phyloP scores from a whole-genome alignment of 345 rosid species.

The Salix arbutifolia region DNA sequence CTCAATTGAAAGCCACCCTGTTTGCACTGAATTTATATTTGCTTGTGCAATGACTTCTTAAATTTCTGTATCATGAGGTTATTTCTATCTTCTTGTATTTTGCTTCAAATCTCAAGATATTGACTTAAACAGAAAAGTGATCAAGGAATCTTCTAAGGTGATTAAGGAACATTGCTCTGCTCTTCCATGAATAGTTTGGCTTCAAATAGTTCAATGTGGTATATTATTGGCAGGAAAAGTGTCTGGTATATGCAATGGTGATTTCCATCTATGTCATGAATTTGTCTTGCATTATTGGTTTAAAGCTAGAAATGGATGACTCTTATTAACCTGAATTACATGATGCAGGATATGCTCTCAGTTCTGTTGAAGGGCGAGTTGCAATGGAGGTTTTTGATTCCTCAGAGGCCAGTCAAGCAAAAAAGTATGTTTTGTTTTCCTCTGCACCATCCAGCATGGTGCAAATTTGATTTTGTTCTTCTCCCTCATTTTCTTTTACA shows the following conservation, averaged over 20 bases:
- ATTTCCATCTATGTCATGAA: neutral
- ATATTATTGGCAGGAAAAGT: neutral
- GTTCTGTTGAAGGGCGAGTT: slow-evolving; percentile 94
- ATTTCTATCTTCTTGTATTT: neutral
- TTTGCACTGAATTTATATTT: neutral
- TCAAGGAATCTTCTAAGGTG: neutral
- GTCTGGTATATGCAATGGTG: neutral
- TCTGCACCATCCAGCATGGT: neutral
- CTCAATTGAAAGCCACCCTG: neutral
- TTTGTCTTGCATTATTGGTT: neutral
- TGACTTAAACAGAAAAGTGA: neutral
- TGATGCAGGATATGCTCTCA: slow-evolving; percentile 91
- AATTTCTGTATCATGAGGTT: neutral
- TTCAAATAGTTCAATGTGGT: neutral
- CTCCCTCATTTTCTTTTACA: neutral
- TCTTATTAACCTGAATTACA: slow-evolving; percentile 11
- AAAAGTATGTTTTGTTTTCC: slow-evolving; percentile 51
- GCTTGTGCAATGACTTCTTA: neutral
- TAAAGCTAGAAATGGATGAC: neutral
- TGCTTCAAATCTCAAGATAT: neutral
- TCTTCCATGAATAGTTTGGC: neutral
- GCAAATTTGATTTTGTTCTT: neutral
- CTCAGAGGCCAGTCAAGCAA: slow-evolving; percentile 88
- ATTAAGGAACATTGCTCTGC: neutral
- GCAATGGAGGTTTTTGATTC: slow-evolving; percentile 98